These are phyloP conservation scores for Ceratobasidium sp. DNA, from an alignment of 1,284 basidiomycete species.

Conservation along the genomic window DNA sequence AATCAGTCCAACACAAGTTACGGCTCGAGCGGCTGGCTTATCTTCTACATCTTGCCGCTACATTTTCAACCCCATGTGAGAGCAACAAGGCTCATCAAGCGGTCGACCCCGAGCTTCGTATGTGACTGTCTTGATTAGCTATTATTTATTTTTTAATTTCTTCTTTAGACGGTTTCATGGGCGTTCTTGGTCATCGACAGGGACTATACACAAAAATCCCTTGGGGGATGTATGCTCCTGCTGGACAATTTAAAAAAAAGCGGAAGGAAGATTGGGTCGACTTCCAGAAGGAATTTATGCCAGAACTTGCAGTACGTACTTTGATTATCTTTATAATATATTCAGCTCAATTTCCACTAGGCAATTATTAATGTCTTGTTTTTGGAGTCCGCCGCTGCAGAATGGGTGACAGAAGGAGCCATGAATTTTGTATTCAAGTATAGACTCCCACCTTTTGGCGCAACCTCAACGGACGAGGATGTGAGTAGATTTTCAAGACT, in stretches of 20 bases:
- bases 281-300: not conserved
- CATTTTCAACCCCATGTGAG: not conserved
- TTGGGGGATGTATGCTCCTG: not conserved
- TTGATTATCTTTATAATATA: not conserved
- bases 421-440: not conserved
- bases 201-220: not conserved
- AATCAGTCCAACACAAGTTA: not conserved
- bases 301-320: constrained; percentile 1
- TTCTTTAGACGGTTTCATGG: not conserved
- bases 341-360: not conserved
- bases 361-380: not conserved
- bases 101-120: not conserved
- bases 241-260: too few species aligned
- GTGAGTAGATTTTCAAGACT: not conserved
- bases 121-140: not conserved
- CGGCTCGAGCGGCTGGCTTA: constrained; percentile 6
- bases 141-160: not conserved
- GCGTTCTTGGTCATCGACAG: not conserved
- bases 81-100: not conserved
- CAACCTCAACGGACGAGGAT: not conserved
- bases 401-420: not conserved
- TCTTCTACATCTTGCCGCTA: not conserved
- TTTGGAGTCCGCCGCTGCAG: not conserved
- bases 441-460: not conserved
- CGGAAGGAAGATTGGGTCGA: too few species aligned